Percentiles rank a stretch among this genome's conserved stretches.
phyloP scores from a whole-genome alignment of 2,329 filamentous ascomycete genomes.

The Septoria linicola region DNA sequence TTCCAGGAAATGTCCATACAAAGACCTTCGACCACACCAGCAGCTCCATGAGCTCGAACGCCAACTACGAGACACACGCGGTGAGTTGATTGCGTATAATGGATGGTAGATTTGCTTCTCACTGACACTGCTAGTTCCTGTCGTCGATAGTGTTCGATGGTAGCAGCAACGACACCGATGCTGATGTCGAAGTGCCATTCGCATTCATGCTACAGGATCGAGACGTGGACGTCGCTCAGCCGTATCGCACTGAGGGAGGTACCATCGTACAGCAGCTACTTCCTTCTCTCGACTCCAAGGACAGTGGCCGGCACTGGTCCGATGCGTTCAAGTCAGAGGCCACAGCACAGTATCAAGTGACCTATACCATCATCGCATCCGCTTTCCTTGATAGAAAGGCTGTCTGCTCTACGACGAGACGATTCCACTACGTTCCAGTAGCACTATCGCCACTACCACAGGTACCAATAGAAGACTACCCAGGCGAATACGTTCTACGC shows the following conservation, averaged over 20 bases:
- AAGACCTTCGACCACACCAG: conserved; percentile 10
- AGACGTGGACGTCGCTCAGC: neutral
- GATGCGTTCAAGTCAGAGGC: conserved; percentile 15
- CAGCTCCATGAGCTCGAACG: conserved; percentile 12
- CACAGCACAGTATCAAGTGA: conserved; percentile 15
- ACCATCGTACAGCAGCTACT: conserved; percentile 5
- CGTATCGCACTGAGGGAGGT: neutral
- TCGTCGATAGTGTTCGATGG: conserved; percentile 17
- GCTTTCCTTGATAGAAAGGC: conserved; percentile 12
- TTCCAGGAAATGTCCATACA: conserved; percentile 12
- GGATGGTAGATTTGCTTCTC: neutral
- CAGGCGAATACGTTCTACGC: conserved; percentile 17
- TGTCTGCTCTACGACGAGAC: conserved; percentile 9
- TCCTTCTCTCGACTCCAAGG: conserved; percentile 19
- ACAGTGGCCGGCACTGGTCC: conserved; percentile 12
- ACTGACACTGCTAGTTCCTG: conserved; percentile 10
- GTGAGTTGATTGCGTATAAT: neutral
- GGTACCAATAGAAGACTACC: conserved; percentile 16
- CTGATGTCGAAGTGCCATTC: conserved; percentile 16
- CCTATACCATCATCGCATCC: conserved; percentile 16
- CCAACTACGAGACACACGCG: conserved; percentile 13
- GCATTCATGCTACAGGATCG: conserved; percentile 10
- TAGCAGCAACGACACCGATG: neutral
- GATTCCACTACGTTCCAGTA: conserved; percentile 13
- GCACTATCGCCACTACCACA: conserved; percentile 1